phyloP scores from a whole-genome alignment of 805 yeast genomes.

The Nakazawaea populi region DNA sequence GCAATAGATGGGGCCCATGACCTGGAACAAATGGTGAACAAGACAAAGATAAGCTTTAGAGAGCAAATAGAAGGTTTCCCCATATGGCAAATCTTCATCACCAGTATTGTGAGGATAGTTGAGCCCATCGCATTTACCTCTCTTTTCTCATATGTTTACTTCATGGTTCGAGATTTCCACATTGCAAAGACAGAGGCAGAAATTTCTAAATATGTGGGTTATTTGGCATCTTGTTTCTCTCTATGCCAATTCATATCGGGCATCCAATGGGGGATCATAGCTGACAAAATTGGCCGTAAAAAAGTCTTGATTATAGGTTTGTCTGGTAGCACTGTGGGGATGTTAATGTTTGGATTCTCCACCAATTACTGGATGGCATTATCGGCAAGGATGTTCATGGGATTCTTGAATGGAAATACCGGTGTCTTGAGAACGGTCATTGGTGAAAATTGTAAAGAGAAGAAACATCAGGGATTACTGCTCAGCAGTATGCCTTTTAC shows the following conservation, averaged over 20 bases:
- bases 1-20: too few species aligned
- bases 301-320: slow-evolving; percentile 45
- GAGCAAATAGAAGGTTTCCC: background rate
- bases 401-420: slow-evolving; percentile 55
- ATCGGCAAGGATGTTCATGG: slow-evolving; percentile 45
- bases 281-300: slow-evolving; percentile 52
- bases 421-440: slow-evolving; percentile 54
- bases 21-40: too few species aligned
- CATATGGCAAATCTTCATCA: slow-evolving; percentile 29
- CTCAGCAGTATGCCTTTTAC: slow-evolving; percentile 55
- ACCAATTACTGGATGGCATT: slow-evolving; percentile 47
- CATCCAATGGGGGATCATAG: slow-evolving; percentile 51
- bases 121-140: slow-evolving; percentile 62
- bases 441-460: slow-evolving; percentile 52
- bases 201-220: slow-evolving; percentile 55
- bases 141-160: slow-evolving; percentile 55
- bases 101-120: slow-evolving; percentile 41
- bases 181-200: slow-evolving; percentile 43
- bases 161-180: slow-evolving; percentile 53
- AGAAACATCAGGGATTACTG: slow-evolving; percentile 55
- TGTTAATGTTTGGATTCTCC: slow-evolving; percentile 49
- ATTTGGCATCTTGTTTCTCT: slow-evolving; percentile 53
- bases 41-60: background rate
- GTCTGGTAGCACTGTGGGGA: slow-evolving; percentile 39
- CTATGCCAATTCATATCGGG: slow-evolving; percentile 51